Evolutionary conservation across 129 eudicot genomes (phyloP).

Genomic region (Smallanthus sonchifolius): DNA sequence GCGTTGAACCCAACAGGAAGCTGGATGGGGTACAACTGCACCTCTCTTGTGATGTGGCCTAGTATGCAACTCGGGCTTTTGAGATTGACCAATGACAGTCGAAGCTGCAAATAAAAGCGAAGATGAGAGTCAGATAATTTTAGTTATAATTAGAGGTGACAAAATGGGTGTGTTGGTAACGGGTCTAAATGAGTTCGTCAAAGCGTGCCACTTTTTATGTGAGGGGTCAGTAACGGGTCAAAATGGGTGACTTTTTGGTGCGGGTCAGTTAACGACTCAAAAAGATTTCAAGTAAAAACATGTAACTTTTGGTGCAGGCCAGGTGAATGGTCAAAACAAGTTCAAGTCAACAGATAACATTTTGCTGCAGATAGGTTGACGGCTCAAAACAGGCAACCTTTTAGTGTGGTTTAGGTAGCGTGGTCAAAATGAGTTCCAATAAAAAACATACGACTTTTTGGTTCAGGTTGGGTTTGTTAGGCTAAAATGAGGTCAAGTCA

Average conservation of each 20-base stretch:
- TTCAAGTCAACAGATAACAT: background rate
- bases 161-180: background rate
- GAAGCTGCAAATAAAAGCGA: constrained; percentile 18
- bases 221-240: background rate
- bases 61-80: constrained; percentile 1
- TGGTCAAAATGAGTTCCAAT: background rate
- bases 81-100: constrained; percentile 16
- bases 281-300: background rate
- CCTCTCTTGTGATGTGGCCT: constrained; percentile 45
- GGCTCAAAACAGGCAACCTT: background rate
- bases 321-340: background rate
- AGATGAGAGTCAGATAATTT: background rate
- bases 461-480: background rate
- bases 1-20: constrained; percentile 42
- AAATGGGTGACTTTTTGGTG: background rate
- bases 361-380: background rate
- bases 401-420: background rate
- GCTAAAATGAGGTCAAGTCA: background rate
- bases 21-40: constrained; percentile 39
- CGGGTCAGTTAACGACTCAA: background rate
- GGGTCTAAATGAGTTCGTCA: background rate
- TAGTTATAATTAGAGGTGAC: background rate
- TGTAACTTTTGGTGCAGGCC: background rate
- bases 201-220: background rate
- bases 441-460: background rate